These are phyloP conservation scores for Thyridium curvatum DNA, from an alignment of 2,329 filamentous ascomycete species.

Conservation along the genomic window DNA sequence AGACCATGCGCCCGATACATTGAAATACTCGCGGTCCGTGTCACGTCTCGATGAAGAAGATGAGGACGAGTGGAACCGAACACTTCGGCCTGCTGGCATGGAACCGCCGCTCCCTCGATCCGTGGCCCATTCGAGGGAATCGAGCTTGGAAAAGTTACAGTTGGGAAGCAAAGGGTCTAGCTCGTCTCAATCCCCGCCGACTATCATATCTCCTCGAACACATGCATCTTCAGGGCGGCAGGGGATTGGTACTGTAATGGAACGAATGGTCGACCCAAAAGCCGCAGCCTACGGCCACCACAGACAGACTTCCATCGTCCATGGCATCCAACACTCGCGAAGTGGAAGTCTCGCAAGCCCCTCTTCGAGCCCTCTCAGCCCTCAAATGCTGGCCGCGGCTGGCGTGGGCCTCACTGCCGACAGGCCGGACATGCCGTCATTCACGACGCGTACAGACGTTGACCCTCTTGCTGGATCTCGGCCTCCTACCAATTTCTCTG, in stretches of 20 bases:
- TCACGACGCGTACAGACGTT: conserved; percentile 34
- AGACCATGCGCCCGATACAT: conserved; percentile 45
- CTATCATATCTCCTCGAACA: conserved; percentile 26
- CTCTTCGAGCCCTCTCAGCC: conserved; percentile 78
- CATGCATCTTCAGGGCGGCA: conserved; percentile 26
- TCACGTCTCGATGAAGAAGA: conserved; percentile 47
- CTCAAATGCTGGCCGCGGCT: conserved; percentile 72
- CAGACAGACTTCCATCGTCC: conserved; percentile 92
- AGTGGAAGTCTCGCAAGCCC: conserved; percentile 83
- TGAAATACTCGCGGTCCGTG: conserved; percentile 45
- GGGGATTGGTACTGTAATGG: conserved; percentile 34
- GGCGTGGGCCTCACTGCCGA: conserved; percentile 49
- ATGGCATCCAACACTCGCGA: conserved; percentile 88
- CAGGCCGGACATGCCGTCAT: conserved; percentile 42
- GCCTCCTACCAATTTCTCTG: conserved; percentile 42
- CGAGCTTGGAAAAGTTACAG: conserved; percentile 49
- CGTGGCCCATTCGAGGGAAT: conserved; percentile 48
- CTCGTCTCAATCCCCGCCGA: conserved; percentile 17
- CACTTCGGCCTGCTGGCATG: conserved; percentile 39
- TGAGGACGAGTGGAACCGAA: conserved; percentile 44
- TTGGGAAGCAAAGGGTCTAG: conserved; percentile 8
- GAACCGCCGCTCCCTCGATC: conserved; percentile 31
- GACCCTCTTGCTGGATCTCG: conserved; percentile 34
- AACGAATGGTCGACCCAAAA: conserved; percentile 51
- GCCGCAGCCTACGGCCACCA: conserved; percentile 71